Base-by-base conservation (phyloP, 495 filamentous ascomycete species). In the Penicillium longicatenatum region DNA sequence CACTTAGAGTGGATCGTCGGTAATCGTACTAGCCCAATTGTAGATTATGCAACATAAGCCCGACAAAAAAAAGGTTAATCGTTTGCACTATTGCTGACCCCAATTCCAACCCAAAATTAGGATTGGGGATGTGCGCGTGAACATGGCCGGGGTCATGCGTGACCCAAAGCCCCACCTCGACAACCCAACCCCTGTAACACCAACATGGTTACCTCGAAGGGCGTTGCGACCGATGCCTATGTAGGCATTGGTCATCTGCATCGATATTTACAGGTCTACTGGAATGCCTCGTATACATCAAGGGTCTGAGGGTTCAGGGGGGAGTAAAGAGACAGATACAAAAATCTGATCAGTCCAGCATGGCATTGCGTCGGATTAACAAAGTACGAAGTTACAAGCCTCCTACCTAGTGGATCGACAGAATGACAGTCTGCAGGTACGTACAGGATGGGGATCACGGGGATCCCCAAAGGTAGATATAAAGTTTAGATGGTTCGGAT, bases 91-190 rank as follows among this genome's bases (percentile, higher is more conserved):
- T 58, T 31, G 56, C 33, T 39, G 16, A 39, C 17, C 7, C 33
- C 41, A 42, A 33, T 22, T 24, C 21, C 30, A 52, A 52, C 55
- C 43, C 49, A 52, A 52, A 47, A 44, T 58, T 58, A 45, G 55
- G 49, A 52, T 30, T 21, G 37, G 30, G 1, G 37, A 6, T 39
- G 37, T 4, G 37, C 37, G 37, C 37, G 16, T 39, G 37, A 39
- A n/a, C 37, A 39, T 16, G 3, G 17, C 12, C 31, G 10, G 37
- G 37, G 37, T 39, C 37, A 39, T 39, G 8, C 37, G 37, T n/a
- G 37, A 17, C 37, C 37, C n/a, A 39, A 39, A 39, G 37, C 37
- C 37, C 37, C 37, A 39, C 37, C 14, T 39, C 1, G 37, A 39
- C 8, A 39, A 14, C 37, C 37, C n/a, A 37, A 37, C 37, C 37